phyloP scores from a whole-genome alignment of 306 rosid species.

The Ceratonia siliqua region DNA sequence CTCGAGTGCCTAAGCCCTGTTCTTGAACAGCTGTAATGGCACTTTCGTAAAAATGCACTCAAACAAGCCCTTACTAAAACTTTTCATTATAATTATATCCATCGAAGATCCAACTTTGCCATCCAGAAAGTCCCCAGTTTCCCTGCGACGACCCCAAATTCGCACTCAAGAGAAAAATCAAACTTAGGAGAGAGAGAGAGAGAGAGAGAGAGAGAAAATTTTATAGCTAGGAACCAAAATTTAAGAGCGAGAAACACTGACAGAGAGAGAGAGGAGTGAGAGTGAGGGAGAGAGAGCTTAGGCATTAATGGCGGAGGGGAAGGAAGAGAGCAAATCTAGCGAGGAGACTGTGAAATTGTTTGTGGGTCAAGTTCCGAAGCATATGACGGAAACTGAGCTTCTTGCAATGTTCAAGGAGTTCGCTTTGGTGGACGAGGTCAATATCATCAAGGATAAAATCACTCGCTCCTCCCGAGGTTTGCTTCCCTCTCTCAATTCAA shows the following conservation, averaged over 20 bases:
- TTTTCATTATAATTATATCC: slow-evolving; percentile 23
- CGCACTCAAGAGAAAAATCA: not conserved
- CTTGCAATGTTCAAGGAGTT: slow-evolving; percentile 89
- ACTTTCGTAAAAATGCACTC: slow-evolving; percentile 33
- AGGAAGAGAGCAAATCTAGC: slow-evolving; percentile 70
- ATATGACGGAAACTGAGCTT: slow-evolving; percentile 84
- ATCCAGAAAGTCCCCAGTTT: slow-evolving; percentile 45
- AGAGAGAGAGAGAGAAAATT: not conserved
- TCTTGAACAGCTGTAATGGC: slow-evolving; percentile 40
- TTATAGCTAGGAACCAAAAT: not conserved
- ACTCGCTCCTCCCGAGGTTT: slow-evolving; percentile 93
- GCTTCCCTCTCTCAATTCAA: not conserved
- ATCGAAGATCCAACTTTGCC: slow-evolving; percentile 55
- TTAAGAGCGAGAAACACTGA: slow-evolving; percentile 22
- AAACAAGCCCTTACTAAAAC: not conserved
- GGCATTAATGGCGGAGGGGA: slow-evolving; percentile 87
- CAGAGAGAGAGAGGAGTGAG: not conserved
- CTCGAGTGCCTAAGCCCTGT: not conserved
- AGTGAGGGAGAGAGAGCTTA: slow-evolving; percentile 11
- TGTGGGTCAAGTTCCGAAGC: slow-evolving; percentile 98
- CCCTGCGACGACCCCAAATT: slow-evolving; percentile 46
- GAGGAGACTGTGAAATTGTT: slow-evolving; percentile 97
- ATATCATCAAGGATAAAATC: slow-evolving; percentile 92
- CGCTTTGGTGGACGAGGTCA: slow-evolving; percentile 92
- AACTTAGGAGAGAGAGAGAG: not conserved